Evolutionary conservation across 306 rosid genomes (phyloP).

Genomic region (Cicer arietinum): DNA sequence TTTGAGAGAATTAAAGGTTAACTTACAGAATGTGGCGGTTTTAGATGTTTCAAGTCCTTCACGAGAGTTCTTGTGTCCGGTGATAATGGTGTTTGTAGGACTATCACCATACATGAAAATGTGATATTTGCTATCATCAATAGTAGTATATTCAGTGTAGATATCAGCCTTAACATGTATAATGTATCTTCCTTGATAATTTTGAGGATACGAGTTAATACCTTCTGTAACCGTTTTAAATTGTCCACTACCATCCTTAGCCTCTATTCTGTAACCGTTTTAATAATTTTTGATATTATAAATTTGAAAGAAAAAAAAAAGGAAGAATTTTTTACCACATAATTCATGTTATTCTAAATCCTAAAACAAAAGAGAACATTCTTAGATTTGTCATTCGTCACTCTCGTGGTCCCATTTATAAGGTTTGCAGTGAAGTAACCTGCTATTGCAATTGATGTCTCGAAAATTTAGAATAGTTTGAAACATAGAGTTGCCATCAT

Average conservation of each 20-base stretch:
- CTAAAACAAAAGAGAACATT: too few species aligned
- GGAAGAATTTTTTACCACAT: too few species aligned
- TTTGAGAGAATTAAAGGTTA: background rate
- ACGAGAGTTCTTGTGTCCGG: slow-evolving; percentile 52
- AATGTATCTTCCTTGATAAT: slow-evolving; percentile 47
- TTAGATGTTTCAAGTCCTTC: slow-evolving; percentile 50
- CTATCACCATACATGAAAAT: slow-evolving; percentile 77
- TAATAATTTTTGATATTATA: too few species aligned
- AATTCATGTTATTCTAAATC: too few species aligned
- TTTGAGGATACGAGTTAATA: slow-evolving; percentile 58
- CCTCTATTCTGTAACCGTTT: slow-evolving; percentile 51
- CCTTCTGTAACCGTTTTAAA: slow-evolving; percentile 60
- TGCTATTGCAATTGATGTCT: too few species aligned
- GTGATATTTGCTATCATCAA: slow-evolving; percentile 44
- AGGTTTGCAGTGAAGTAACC: too few species aligned
- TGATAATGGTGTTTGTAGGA: slow-evolving; percentile 61
- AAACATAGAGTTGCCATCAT: too few species aligned
- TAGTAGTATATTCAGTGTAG: background rate
- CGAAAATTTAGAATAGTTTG: too few species aligned
- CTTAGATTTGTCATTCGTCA: too few species aligned
- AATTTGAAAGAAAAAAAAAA: too few species aligned
- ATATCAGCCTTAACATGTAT: slow-evolving; percentile 54
- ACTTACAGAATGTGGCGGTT: slow-evolving; percentile 54
- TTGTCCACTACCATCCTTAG: slow-evolving; percentile 77
- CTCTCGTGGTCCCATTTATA: too few species aligned